Evolutionary conservation across 257 asterid genomes (phyloP), one percentile per base, ranked within the genome.

Genomic region (Petunia axillaris): DNA sequence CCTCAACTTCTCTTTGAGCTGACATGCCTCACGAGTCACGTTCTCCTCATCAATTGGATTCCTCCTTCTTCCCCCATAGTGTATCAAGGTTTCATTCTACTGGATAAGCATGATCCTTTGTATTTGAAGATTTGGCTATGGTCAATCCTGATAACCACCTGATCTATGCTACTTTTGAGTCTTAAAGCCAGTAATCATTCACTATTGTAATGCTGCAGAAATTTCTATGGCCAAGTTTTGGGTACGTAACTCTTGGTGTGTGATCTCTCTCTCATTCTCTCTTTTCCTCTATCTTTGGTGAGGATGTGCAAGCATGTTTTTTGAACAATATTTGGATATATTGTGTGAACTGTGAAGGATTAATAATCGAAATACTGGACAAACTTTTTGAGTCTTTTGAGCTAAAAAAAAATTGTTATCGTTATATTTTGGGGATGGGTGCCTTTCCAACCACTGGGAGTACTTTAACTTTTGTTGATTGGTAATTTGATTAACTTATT

Each of bases 151-250:
- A 16, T 55, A 55, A 44, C 44, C 60, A 48, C 35, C 41, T 52
- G 46, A 4, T 35, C 41, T 0, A 2, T 71, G 62, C 44, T 35
- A 71, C 25, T 35, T 71, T 71, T 71, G 7, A 71, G 77, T 50
- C 62, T 71, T 71, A 44, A 14, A 71, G 62, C 44, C 25, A 71
- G 60, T 50, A 71, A 46, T 71, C 35, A 41, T 48, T 71, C 11
- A 35, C 10, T 7, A 71, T 8, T 10, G 60, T 71, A 71, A 11
- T 5, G 77, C 35, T 71, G 60, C 77, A 71, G 44, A 48, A 71
- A 48, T 48, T 35, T 25, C 44, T 48, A 43, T 1, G 6, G 40
- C 11, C 60, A 48, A 48, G 41, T 70, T 70, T 46, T 16, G 59
- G 76, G 4, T 16, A 70, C 16, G 6, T 68, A 40, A 44, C 16